Evolutionary conservation across 2,329 filamentous ascomycete genomes (phyloP), one percentile per base, ranked within the genome.

Genomic region (Alternaria longipes): DNA sequence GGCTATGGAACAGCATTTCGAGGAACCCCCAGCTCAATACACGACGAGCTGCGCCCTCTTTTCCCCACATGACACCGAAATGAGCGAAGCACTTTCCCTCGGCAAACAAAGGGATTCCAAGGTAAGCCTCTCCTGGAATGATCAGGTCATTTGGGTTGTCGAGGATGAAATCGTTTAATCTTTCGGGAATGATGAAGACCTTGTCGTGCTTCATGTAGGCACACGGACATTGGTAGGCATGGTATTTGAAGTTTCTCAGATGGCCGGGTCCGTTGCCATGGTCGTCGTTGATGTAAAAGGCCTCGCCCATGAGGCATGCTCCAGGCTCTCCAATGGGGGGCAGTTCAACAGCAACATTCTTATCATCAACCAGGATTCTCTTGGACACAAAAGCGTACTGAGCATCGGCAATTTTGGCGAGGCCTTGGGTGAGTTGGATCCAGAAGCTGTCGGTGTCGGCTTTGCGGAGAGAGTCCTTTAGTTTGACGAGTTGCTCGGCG

Each of bases 21-120:
- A 90, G 81, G 73, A 87, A 90, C 2, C 83, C 84, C 90, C 90
- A 92, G 8, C 87, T 85, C 26, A 91, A 73, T 14, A 80, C 81
- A 47, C 85, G 82, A 47, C 82, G 82, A 16, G 81, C 78, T 16
- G 88, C 81, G n/a, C 87, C 89, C 62, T 89, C 84, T 44, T 81
- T 78, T 6, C 88, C 88, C 89, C 90, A 92, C 82, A 91, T 88
- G 73, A 90, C 81, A n/a, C 89, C 90, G 71, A 92, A 88, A 75
- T 91, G 87, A 22, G 87, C 89, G 68, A 90, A 86, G 71, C 87
- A 90, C 73, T 89, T 90, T 32, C 85, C 87, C 42, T 87, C 84
- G 4, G 85, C 84, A 65, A 89, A 90, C 2, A 92, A 79, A 0
- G 90, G 90, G 14, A 91, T 81, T 8, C 87, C 88, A 36, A 92